Conservation (phyloP, 1,139 yeast genomes). For the Pichia sp. region DNA sequence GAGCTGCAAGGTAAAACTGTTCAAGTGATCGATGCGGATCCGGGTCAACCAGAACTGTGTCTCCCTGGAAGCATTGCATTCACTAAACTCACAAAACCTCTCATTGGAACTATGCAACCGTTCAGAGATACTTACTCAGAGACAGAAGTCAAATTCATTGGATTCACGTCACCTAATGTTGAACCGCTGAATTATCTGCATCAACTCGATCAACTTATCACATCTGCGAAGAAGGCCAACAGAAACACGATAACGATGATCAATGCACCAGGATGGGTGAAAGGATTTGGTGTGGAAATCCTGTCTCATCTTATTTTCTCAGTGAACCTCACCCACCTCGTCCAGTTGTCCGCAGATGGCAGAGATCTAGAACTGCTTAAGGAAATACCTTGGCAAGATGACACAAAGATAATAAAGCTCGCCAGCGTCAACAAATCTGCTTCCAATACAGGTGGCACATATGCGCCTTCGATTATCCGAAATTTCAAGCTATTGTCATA, state of each 20-base stretch:
- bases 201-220: slow-evolving; percentile 38
- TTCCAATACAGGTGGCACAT: slow-evolving; percentile 18
- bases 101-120: slow-evolving; percentile 28
- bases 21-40: slow-evolving; percentile 71
- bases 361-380: slow-evolving; percentile 9
- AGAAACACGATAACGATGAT: slow-evolving; percentile 45
- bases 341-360: slow-evolving; percentile 30
- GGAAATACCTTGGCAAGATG: slow-evolving; percentile 5
- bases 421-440: slow-evolving; percentile 1
- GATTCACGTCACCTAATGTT: slow-evolving; percentile 67
- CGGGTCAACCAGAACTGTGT: slow-evolving; percentile 84
- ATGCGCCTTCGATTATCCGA: slow-evolving; percentile 47
- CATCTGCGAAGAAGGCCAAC: slow-evolving; percentile 12
- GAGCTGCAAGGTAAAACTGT: slow-evolving; percentile 11
- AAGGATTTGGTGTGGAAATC: slow-evolving; percentile 76
- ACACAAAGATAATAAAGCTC: slow-evolving; percentile 5
- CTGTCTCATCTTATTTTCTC: slow-evolving; percentile 40
- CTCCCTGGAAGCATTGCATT: slow-evolving; percentile 63
- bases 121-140: neutral
- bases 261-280: slow-evolving; percentile 92
- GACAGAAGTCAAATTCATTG: slow-evolving; percentile 34
- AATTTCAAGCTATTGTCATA: slow-evolving; percentile 43
- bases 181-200: slow-evolving; percentile 52
- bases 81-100: slow-evolving; percentile 27
- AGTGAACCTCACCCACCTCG: slow-evolving; percentile 49